Evolutionary conservation across 2,329 filamentous ascomycete genomes (phyloP), one percentile per base, ranked within the genome.

Genomic region (Pochonia chlamydosporia): DNA sequence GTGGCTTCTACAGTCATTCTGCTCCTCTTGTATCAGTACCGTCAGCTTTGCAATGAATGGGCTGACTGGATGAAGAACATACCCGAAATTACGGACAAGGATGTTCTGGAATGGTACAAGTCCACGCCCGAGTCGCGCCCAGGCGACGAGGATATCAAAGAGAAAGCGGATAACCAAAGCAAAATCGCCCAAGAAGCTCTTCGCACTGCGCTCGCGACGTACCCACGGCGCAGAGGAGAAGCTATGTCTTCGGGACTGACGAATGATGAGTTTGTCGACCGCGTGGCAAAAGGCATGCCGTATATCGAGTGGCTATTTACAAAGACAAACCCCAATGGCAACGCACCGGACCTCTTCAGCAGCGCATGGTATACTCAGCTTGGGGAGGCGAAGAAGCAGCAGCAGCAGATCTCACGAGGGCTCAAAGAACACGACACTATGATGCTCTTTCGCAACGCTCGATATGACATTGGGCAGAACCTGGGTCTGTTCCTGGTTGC

Each of bases 21-120:
- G 8, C 54, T 73, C 5, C 66, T 83, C 1, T 54, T 81, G 2
- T 55, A 78, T 18, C 74, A 74, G 9, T 73, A 80, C 49, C 70
- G 78, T n/a, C 65, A 65, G 2, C 70, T 80, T 5, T 73, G 73
- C 31, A 73, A 74, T 20, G 72, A 76, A 52, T 84, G 81, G 81
- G 74, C 76, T 4, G 76, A 71, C 3, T 84, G 80, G 80, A 70
- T 73, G 51, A 62, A 69, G 45, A 70, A 71, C 36, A 72, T 79
- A 37, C 69, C 72, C 41, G 67, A 66, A 5, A 61, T 78, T 24
- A 68, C 71, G 36, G 75, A 78, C 52, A 61, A 65, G n/a, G 72
- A 75, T 33, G 66, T 78, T 7, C 62, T 74, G 26, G 63, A 66
- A 13, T 79, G 75, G 74, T 76, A 74, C 56, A 57, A 65, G 10